phyloP scores from a whole-genome alignment of 257 asterid species.

The Catharanthus roseus region DNA sequence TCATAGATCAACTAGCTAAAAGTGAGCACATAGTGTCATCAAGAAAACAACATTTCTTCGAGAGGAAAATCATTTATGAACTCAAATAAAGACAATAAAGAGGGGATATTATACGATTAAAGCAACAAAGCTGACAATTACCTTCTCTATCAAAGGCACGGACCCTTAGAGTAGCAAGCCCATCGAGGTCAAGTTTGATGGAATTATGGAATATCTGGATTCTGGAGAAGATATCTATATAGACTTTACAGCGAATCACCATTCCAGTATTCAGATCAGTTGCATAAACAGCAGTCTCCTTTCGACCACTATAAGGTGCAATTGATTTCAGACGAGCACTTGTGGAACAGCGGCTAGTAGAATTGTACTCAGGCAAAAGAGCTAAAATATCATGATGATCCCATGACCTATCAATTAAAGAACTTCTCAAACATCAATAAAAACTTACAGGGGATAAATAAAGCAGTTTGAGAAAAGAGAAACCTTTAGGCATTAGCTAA shows the following conservation, averaged over 20 bases:
- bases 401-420: constrained; percentile 62
- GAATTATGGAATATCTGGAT: constrained; percentile 89
- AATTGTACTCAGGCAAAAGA: constrained; percentile 70
- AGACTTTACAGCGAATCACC: constrained; percentile 91
- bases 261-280: constrained; percentile 71
- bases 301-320: constrained; percentile 76
- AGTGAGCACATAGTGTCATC: not conserved
- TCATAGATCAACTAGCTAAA: not conserved
- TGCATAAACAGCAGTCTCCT: constrained; percentile 97
- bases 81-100: not conserved
- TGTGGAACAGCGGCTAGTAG: constrained; percentile 69
- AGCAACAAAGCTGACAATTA: constrained; percentile 17
- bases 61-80: too few relatives aligned
- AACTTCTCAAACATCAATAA: not conserved
- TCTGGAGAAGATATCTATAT: constrained; percentile 64
- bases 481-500: not conserved
- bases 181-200: constrained; percentile 87
- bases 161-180: constrained; percentile 74
- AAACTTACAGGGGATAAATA: not conserved
- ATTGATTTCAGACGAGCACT: constrained; percentile 84
- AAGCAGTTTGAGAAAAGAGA: too few relatives aligned
- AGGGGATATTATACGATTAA: constrained; percentile 3
- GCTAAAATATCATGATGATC: constrained; percentile 81
- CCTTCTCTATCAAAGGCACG: constrained; percentile 91
- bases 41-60: too few relatives aligned